Conservation (phyloP, 495 filamentous ascomycete genomes). For the Penicillium macrosclerotiorum region DNA sequence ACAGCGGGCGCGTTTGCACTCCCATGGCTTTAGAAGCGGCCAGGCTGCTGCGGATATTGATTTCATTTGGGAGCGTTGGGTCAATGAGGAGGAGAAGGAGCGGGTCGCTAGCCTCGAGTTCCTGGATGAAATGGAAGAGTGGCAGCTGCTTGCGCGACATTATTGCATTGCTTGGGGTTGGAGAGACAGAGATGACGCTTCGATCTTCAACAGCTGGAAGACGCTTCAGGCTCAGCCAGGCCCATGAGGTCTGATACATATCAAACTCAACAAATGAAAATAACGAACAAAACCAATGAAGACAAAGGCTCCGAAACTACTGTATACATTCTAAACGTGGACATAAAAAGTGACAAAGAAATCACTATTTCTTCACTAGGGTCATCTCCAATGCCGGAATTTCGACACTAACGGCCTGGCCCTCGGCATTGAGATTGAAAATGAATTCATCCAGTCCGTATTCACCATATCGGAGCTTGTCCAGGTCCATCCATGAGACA, state of each 20-base stretch:
- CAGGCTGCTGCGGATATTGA: constrained; percentile 66
- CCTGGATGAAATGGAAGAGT: constrained; percentile 95
- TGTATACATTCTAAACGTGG: too few relatives aligned
- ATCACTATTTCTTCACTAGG: neutral
- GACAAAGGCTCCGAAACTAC: too few relatives aligned
- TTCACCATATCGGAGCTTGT: constrained; percentile 38
- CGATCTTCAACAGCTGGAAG: constrained; percentile 42
- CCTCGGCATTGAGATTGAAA: constrained; percentile 40
- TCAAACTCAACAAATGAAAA: neutral
- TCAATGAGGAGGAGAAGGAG: constrained; percentile 69
- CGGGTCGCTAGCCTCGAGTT: constrained; percentile 77
- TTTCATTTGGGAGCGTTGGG: constrained; percentile 73
- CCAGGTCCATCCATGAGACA: constrained; percentile 49
- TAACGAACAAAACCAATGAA: neutral
- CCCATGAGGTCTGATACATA: constrained; percentile 7
- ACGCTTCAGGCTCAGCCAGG: constrained; percentile 26
- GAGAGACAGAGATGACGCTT: constrained; percentile 42
- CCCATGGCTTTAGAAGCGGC: constrained; percentile 57
- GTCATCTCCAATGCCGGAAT: constrained; percentile 39
- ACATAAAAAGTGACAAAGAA: too few relatives aligned
- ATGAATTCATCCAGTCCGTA: constrained; percentile 50
- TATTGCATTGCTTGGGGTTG: constrained; percentile 90
- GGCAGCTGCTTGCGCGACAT: constrained; percentile 81
- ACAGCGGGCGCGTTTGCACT: constrained; percentile 63
- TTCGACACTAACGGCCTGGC: constrained; percentile 42